phyloP scores from a whole-genome alignment of 345 rosid genomes.

The Salix suchowensis region DNA sequence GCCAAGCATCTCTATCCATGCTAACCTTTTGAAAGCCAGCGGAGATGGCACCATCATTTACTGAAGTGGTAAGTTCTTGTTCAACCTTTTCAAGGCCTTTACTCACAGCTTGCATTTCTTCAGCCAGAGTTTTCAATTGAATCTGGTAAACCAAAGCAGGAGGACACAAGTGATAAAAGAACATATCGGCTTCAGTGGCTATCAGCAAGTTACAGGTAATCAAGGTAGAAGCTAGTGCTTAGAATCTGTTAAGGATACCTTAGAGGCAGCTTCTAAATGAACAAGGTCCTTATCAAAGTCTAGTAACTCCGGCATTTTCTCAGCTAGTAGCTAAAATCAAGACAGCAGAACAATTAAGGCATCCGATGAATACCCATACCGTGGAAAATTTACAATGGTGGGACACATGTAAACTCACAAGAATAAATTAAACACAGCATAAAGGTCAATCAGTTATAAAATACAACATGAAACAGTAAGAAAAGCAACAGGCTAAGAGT shows the following conservation, averaged over 20 bases:
- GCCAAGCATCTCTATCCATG: not conserved
- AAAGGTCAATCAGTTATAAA: not conserved
- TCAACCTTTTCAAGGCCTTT: conserved; percentile 95
- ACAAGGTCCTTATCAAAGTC: conserved; percentile 84
- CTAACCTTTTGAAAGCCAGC: conserved; percentile 83
- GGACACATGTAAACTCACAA: not conserved
- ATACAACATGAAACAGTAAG: not conserved
- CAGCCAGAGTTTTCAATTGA: conserved; percentile 91
- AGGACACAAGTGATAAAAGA: not conserved
- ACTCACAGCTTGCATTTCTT: conserved; percentile 98
- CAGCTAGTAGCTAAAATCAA: conserved; percentile 66
- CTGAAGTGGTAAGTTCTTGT: conserved; percentile 82
- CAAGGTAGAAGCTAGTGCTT: conserved; percentile 2
- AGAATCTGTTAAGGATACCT: conserved; percentile 42
- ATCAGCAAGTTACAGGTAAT: conserved; percentile 5
- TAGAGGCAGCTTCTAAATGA: conserved; percentile 93
- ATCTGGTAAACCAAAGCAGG: conserved; percentile 43
- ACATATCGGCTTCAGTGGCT: not conserved
- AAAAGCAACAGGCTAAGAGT: not conserved
- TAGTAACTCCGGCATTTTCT: conserved; percentile 88
- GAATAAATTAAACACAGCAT: not conserved
- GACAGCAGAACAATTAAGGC: not conserved
- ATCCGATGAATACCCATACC: not conserved
- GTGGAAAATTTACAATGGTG: not conserved
- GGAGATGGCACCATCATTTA: conserved; percentile 79